Base-by-base conservation (phyloP, 345 rosid species). In the Hevea brasiliensis region DNA sequence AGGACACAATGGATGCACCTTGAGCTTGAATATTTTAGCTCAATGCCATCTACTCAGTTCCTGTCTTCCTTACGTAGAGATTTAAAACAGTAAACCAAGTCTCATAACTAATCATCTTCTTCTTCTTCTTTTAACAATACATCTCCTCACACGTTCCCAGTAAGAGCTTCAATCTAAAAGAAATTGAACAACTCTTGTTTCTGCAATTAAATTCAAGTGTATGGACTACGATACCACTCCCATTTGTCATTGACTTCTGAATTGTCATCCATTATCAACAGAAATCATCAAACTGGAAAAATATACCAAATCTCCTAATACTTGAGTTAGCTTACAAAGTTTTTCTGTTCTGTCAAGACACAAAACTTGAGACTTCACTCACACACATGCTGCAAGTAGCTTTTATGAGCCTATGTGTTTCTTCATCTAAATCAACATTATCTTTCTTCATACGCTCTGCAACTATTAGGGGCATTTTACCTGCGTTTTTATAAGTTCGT, bases 391-490 rank as follows among this genome's bases (percentile, higher is more conserved):
- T 80, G 82, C 93, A 86, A 4, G 95, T 89, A 76, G 77, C 42
- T 70, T 82, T 72, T 21, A 92, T 79, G 55, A 94, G 97, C 79
- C 81, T 73, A 50, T 61, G 85, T 0, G 95, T 92, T 65, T 89
- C 97, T 62, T 87, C 89, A 64, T 92, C 85, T 74, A 83, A 44
- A 37, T 71, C 81, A 35, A 92, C 89, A 32, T 81, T 81, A 72
- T 90, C 93, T 78, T 88, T 87, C 75, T 82, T 71, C 98, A 90
- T 90, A 51, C 91, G 81, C 80, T 94, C 97, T 42, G 84, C 89
- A 61, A 92, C 74, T 71, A 88, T 84, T n/a, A 84, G 89, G 13
- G 97, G 89, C 98, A 90, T 88, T 84, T 86, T 85, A 48, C 93
- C 95, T 8, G 93, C 93, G 69, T 86, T 88, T 4, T 83, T 90